Evolutionary conservation across 805 yeast species (phyloP).

Genomic region (Saccharomycopsis sp.): DNA sequence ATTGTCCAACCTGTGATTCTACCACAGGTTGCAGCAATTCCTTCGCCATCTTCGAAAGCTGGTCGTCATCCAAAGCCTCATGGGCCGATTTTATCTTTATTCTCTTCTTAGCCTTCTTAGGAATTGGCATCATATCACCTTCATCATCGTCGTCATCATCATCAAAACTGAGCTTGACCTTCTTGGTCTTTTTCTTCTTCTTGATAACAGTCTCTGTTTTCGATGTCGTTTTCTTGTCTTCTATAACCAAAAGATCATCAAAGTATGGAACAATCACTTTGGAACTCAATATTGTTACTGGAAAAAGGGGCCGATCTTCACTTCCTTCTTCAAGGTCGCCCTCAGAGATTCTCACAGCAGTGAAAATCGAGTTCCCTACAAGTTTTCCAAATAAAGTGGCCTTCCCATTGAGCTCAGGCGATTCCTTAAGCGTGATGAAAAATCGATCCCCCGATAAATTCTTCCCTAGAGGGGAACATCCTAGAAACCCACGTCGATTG

Average conservation of each 20-base stretch:
- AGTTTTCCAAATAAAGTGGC: slow-evolving; percentile 52
- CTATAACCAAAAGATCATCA: slow-evolving; percentile 31
- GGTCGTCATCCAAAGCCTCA: slow-evolving; percentile 30
- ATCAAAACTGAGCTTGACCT: slow-evolving; percentile 15
- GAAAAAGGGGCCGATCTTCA: slow-evolving; percentile 43
- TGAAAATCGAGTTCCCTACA: slow-evolving; percentile 49
- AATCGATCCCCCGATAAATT: slow-evolving; percentile 31
- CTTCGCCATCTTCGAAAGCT: slow-evolving; percentile 20
- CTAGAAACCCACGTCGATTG: slow-evolving; percentile 48
- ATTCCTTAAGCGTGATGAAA: slow-evolving; percentile 43
- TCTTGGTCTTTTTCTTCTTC: slow-evolving; percentile 22
- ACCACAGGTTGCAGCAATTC: no score
- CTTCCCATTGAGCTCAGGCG: slow-evolving; percentile 38
- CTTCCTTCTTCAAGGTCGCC: slow-evolving; percentile 38
- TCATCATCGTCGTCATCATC: slow-evolving; percentile 17
- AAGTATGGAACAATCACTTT: slow-evolving; percentile 45
- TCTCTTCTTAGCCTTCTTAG: slow-evolving; percentile 14
- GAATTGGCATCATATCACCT: slow-evolving; percentile 13
- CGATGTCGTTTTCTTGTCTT: slow-evolving; percentile 7
- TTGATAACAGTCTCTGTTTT: slow-evolving; percentile 14
- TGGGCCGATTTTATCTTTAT: slow-evolving; percentile 40
- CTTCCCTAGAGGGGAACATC: slow-evolving; percentile 36
- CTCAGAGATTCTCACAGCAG: slow-evolving; percentile 42
- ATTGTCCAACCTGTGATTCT: no score
- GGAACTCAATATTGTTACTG: slow-evolving; percentile 37